phyloP scores from a whole-genome alignment of 345 rosid species.

The Cardiospermum halicacabum region DNA sequence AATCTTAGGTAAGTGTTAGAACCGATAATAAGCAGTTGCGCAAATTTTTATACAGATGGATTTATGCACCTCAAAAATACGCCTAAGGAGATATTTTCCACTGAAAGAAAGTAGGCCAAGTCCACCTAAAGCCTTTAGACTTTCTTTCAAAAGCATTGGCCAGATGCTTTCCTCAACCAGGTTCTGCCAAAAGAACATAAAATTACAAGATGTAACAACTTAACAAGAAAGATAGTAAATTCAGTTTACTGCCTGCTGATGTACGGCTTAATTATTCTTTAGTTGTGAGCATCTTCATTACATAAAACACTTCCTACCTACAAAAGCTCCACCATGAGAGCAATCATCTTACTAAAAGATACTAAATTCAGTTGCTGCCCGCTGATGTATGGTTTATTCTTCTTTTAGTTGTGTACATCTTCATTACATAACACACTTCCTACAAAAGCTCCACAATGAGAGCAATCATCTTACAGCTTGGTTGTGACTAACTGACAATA shows the following conservation, averaged over 20 bases:
- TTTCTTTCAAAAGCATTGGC: constrained; percentile 91
- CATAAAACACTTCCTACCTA: neutral
- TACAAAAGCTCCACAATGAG: neutral
- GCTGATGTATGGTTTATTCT: neutral
- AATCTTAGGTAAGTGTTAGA: constrained; percentile 23
- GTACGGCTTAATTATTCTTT: neutral
- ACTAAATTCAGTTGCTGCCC: neutral
- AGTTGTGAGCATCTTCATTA: neutral
- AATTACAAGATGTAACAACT: neutral
- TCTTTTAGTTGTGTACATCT: neutral
- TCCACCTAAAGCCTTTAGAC: constrained; percentile 81
- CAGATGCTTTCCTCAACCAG: constrained; percentile 66
- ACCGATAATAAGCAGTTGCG: constrained; percentile 15
- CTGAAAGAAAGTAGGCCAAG: constrained; percentile 88
- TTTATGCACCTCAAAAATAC: constrained; percentile 71
- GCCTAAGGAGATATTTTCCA: constrained; percentile 76
- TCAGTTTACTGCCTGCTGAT: neutral
- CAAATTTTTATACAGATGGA: neutral
- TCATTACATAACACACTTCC: neutral
- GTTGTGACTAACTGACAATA: neutral
- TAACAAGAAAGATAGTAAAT: neutral
- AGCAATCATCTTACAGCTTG: neutral
- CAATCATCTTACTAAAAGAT: neutral
- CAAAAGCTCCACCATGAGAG: neutral
- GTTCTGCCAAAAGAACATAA: constrained; percentile 35